Percentiles rank a stretch among this genome's conserved stretches.
phyloP scores from a whole-genome alignment of 768 basidiomycete genomes.

The Aureoboletus auriporus region DNA sequence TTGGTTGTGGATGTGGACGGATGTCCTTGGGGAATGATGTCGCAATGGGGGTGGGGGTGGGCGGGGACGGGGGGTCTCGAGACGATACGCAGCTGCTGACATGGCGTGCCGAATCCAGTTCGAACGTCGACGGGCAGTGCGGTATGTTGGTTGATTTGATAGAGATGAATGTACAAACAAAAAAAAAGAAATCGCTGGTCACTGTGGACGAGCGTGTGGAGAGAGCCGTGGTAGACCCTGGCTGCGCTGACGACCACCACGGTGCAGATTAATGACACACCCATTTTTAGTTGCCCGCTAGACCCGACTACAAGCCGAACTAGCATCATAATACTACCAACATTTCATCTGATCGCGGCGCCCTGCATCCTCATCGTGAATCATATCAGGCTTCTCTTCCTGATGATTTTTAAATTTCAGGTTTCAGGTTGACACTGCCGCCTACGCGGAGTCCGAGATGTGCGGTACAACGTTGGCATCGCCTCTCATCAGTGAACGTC shows the following conservation, averaged over 20 bases:
- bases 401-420: neutral
- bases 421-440: neutral
- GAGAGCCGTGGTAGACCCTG: constrained; percentile 7
- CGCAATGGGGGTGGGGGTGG: constrained; percentile 57
- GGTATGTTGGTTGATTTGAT: neutral
- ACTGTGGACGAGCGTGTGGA: too few species aligned
- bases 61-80: constrained; percentile 61
- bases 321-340: neutral
- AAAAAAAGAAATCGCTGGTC: constrained; percentile 1
- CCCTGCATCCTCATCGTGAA: neutral
- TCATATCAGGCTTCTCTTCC: neutral
- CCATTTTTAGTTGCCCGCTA: constrained; percentile 17
- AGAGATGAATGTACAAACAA: constrained; percentile 17
- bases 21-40: constrained; percentile 43
- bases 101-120: constrained; percentile 40
- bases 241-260: constrained; percentile 31
- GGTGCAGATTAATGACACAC: constrained; percentile 14
- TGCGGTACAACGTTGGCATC: neutral
- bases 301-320: constrained; percentile 5
- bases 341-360: neutral
- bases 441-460: too few species aligned
- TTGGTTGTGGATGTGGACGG: constrained; percentile 39
- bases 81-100: constrained; percentile 60
- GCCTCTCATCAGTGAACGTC: neutral
- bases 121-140: constrained; percentile 19